These are phyloP conservation scores for Neofusicoccum sp. DNA, from an alignment of 2,329 filamentous ascomycete species.

Conservation along the genomic window DNA sequence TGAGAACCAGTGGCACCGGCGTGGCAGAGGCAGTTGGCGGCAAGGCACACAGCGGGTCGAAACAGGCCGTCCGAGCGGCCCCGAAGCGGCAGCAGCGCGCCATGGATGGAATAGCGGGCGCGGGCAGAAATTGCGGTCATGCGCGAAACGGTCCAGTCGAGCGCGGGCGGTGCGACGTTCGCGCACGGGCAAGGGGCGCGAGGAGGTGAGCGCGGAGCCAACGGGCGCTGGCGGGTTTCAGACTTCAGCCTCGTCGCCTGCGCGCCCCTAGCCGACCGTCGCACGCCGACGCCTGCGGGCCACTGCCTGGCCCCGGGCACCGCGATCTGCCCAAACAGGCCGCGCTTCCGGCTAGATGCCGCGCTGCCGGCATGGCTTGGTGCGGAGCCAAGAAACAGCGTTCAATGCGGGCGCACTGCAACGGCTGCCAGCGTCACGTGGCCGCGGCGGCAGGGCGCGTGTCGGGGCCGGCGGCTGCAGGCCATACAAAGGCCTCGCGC, in stretches of 20 bases:
- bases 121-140: background rate
- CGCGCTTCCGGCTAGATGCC: too few species aligned
- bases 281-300: background rate
- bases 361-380: too few species aligned
- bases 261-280: slow-evolving; percentile 6
- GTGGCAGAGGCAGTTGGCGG: background rate
- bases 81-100: slow-evolving; percentile 6
- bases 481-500: background rate
- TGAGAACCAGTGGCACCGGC: background rate
- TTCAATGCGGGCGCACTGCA: too few species aligned
- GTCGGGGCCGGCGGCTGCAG: background rate
- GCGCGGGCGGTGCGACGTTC: background rate
- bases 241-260: slow-evolving; percentile 15
- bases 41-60: background rate
- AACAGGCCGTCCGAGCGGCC: background rate
- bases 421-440: background rate
- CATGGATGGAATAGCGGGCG: background rate
- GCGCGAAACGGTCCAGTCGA: background rate
- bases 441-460: background rate
- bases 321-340: background rate
- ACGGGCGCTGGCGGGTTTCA: slow-evolving; percentile 6
- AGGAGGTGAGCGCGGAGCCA: background rate
- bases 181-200: background rate
- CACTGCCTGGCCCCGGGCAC: background rate
- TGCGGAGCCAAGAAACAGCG: too few species aligned